Evolutionary conservation across 164 flowering plant species (phyloP), one percentile per base, ranked within the genome.

Genomic region (Chimonanthus salicifolius): DNA sequence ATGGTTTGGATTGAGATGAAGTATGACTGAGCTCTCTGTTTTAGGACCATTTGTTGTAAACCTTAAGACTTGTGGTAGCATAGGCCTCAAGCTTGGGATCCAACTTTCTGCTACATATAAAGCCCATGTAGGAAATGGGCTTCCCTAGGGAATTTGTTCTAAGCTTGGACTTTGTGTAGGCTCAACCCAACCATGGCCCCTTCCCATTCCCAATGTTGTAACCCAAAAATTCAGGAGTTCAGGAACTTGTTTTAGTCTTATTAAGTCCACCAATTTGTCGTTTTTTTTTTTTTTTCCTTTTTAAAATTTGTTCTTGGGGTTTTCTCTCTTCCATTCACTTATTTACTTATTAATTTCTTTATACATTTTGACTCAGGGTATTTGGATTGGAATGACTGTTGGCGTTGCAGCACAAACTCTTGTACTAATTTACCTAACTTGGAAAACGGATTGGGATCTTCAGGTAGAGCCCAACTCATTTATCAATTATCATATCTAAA

Each of bases 301-400:
- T 3, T 10, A 58, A 11, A n/a, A 13, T 43, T 51, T 3, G 11
- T 47, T 9, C 20, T 9, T 16, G 43, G 43, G 47, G 21, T 20
- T 10, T 73, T 13, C 45, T n/a, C 15, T 16, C n/a, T 46, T 44
- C 4, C 0, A 4, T n/a, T 13, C 16, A 1, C 16, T 44, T 18
- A 54, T 68, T 47, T 72, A 45, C 63, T 76, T 65, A 33, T 3
- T 63, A n/a, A 54, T 54, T 54, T 54, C 6, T 15, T 54, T 54
- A 6, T 54, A 3, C 60, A 33, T 54, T 54, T 54, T 54, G 60
- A 54, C 60, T 54, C 6, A 85, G 88, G 86, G 88, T 2, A 77
- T 85, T 58, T 85, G 88, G 88, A 81, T 83, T 49, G 88, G 86
- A 58, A 85, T 85, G 86, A 44, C 82, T 16, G 5, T 80, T 68